Percentiles rank a stretch among this genome's conserved stretches.
Conservation (phyloP, 2,329 filamentous ascomycete species). For the Ophiosphaerella korrae region DNA sequence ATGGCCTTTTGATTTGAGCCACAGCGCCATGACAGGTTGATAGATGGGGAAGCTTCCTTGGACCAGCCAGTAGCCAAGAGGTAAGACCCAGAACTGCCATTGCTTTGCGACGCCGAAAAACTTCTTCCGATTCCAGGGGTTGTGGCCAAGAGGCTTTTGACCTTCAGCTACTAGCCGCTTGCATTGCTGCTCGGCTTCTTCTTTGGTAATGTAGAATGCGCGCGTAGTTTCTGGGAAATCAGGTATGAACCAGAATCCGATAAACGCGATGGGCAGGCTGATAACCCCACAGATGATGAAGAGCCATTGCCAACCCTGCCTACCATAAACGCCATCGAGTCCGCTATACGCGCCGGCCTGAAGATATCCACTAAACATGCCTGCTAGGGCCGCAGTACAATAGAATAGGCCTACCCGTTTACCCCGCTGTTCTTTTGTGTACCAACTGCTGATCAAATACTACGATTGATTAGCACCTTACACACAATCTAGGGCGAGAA, state of each 20-base stretch:
- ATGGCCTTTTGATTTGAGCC: conserved; percentile 54
- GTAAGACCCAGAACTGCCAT: conserved; percentile 58
- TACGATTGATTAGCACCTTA: background rate
- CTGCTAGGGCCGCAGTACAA: conserved; percentile 36
- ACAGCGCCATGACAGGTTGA: conserved; percentile 42
- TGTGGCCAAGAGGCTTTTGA: conserved; percentile 46
- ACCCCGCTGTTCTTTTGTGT: conserved; percentile 45
- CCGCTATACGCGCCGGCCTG: conserved; percentile 42
- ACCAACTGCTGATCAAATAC: conserved; percentile 51
- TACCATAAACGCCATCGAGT: conserved; percentile 31
- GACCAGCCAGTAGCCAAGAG: conserved; percentile 54
- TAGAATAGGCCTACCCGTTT: conserved; percentile 42
- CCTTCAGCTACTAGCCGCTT: conserved; percentile 28
- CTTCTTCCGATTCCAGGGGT: conserved; percentile 46
- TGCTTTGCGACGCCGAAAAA: conserved; percentile 50
- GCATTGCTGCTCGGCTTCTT: conserved; percentile 27
- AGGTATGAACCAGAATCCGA: conserved; percentile 47
- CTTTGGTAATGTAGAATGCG: conserved; percentile 46
- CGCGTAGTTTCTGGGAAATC: conserved; percentile 33
- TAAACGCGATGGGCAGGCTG: conserved; percentile 50
- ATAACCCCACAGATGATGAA: conserved; percentile 46
- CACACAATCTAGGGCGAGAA: too few relatives aligned
- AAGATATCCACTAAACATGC: conserved; percentile 44
- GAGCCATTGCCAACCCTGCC: conserved; percentile 32
- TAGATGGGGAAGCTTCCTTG: conserved; percentile 24